These are phyloP conservation scores for Rutstroemia sp. DNA, from an alignment of 2,329 filamentous ascomycete species.

Conservation along the genomic window DNA sequence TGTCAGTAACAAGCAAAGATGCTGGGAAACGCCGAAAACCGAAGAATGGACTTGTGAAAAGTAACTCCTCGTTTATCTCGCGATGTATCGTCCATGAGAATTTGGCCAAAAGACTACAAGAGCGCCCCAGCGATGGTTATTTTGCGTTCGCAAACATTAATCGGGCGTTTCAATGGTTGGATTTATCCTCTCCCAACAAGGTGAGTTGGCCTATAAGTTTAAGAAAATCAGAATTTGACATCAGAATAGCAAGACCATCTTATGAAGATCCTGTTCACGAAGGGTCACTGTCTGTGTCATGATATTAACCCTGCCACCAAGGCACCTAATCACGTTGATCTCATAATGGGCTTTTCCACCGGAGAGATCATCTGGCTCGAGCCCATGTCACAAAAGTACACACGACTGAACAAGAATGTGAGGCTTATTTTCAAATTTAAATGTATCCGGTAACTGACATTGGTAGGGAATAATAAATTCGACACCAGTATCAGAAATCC, in stretches of 20 bases:
- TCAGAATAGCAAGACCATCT: slow-evolving; percentile 67
- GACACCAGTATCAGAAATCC: slow-evolving; percentile 77
- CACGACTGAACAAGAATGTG: slow-evolving; percentile 87
- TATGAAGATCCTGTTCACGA: slow-evolving; percentile 94
- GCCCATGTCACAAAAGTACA: slow-evolving; percentile 91
- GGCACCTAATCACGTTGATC: slow-evolving; percentile 70
- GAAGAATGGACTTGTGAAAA: slow-evolving; percentile 97
- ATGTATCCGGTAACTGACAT: slow-evolving; percentile 10
- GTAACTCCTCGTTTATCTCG: slow-evolving; percentile 98
- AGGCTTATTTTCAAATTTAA: background rate
- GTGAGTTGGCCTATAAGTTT: slow-evolving; percentile 29
- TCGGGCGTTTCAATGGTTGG: slow-evolving; percentile 91
- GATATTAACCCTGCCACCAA: slow-evolving; percentile 85
- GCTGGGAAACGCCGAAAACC: slow-evolving; percentile 80
- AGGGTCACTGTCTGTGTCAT: slow-evolving; percentile 90
- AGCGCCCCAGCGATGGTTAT: slow-evolving; percentile 69
- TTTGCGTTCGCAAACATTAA: slow-evolving; percentile 96
- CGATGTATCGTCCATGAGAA: slow-evolving; percentile 85
- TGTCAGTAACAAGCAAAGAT: slow-evolving; percentile 61
- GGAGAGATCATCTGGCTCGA: slow-evolving; percentile 99
- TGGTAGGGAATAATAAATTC: slow-evolving; percentile 76
- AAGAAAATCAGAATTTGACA: slow-evolving; percentile 20
- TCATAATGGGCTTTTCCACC: slow-evolving; percentile 93
- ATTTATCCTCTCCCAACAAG: slow-evolving; percentile 70
- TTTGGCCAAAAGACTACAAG: slow-evolving; percentile 68